These are phyloP conservation scores for Acanthamoeba polyphaga DNA, from an alignment of 208 protist species.

Conservation along the genomic window DNA sequence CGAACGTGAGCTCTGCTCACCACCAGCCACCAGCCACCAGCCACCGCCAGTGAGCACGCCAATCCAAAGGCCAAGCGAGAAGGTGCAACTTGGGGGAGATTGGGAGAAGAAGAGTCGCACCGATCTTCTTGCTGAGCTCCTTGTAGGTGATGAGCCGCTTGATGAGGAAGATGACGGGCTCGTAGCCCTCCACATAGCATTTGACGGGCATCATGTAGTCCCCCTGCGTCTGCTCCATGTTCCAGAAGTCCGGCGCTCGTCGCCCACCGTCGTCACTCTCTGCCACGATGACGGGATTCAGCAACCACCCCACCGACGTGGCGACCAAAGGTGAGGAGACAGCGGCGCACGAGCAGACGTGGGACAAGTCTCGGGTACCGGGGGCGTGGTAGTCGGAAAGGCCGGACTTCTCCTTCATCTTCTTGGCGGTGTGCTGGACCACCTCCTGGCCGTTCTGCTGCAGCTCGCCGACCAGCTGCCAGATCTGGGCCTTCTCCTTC, in stretches of 20 bases:
- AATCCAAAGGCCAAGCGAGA: no score
- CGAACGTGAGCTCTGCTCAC: slow-evolving; percentile 41
- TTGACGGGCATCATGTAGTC: slow-evolving; percentile 63
- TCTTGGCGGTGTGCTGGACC: slow-evolving; percentile 23
- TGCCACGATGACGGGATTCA: neutral
- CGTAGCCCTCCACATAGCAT: slow-evolving; percentile 37
- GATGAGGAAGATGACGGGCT: slow-evolving; percentile 60
- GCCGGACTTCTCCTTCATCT: slow-evolving; percentile 24
- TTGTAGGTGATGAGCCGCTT: slow-evolving; percentile 17
- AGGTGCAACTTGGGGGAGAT: no score
- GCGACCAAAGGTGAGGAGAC: neutral
- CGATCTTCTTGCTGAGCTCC: slow-evolving; percentile 24
- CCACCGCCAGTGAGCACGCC: no score
- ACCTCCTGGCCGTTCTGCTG: neutral
- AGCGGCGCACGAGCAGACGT: neutral
- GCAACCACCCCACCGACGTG: neutral
- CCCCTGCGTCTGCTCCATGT: neutral
- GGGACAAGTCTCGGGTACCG: neutral
- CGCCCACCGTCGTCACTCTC: neutral
- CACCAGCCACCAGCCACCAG: no score
- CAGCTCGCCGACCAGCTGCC: slow-evolving; percentile 29
- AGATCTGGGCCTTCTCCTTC: slow-evolving; percentile 22
- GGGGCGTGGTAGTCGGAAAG: neutral
- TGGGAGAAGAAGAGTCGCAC: neutral
- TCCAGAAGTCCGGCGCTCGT: slow-evolving; percentile 48